Base-by-base conservation (phyloP, 257 asterid genomes). In the Penstemon eatonii region DNA sequence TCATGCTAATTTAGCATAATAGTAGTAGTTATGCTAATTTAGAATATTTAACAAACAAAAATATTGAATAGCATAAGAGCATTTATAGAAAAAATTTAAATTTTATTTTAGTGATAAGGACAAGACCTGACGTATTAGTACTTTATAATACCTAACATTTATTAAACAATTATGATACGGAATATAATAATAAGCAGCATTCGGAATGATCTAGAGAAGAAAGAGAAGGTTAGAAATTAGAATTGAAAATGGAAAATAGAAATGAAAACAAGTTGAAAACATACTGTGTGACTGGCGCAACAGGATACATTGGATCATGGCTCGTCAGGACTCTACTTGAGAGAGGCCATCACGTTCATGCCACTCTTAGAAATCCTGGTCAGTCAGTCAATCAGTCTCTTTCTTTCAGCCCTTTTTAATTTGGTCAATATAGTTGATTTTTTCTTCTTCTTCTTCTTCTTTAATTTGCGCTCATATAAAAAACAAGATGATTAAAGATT, bases 281-380 rank as follows among this genome's bases (percentile, higher is more conserved):
- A 4, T 91, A 85, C 77, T 91, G 97, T 68, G 97, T 91, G 43
- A 91, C 97, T 3, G 97, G 97, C 57, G 89, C 90, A 49, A 78
- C 91, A 3, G 97, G 98, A 38, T 92, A 80, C 81, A 80, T 92
- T 6, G 98, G 97, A n/a, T 86, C 98, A 56, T 92, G 97, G 96
- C 87, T 92, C 36, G 88, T 89, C 13, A 89, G 73, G 25, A 84
- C 93, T 79, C 96, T 92, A 65, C 87, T 89, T 12, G 72, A 67
- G 25, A 77, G 69, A 15, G 98, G 98, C 39, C 76, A 54, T 81
- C 72, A 3, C 0, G 91, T 92, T 65, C 95, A 87, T 71, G 96
- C 96, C 76, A 76, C 97, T 46, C 80, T 85, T 69, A 84, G 97
- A 13, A 63, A 83, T 84, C 96, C 75, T 39, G 92, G 96, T 92